These are phyloP conservation scores for Globisporangium irregulare DNA, from an alignment of 352 stramenopile species.

Conservation along the genomic window DNA sequence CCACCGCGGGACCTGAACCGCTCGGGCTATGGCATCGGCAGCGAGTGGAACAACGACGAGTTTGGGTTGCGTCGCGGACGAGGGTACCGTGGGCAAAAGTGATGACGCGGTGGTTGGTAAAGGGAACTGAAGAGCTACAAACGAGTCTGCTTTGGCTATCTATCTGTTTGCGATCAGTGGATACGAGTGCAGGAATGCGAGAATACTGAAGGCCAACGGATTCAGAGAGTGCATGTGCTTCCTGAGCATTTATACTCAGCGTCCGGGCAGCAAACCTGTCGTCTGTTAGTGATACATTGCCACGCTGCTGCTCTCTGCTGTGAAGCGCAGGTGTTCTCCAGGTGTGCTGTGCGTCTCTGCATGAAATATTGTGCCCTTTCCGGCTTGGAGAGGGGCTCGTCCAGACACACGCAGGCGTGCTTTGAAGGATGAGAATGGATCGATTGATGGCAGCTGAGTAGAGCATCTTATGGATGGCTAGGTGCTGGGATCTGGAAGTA, in stretches of 20 bases:
- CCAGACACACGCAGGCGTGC: background rate
- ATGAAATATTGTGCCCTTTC: background rate
- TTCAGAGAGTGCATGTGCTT: background rate
- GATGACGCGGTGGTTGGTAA: slow-evolving; percentile 11
- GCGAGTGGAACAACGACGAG: slow-evolving; percentile 85
- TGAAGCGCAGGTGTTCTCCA: background rate
- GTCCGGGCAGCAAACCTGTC: background rate
- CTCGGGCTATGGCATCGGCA: slow-evolving; percentile 57
- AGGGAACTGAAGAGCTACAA: background rate
- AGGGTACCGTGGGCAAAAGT: slow-evolving; percentile 66
- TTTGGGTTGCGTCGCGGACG: slow-evolving; percentile 70
- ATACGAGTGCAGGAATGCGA: background rate
- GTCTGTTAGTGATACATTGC: background rate
- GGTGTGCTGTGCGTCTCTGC: background rate
- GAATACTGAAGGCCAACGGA: background rate
- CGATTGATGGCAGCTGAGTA: background rate
- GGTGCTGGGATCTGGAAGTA: background rate
- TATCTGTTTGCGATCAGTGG: background rate
- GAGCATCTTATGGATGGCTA: background rate
- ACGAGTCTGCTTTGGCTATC: background rate
- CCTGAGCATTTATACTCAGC: background rate
- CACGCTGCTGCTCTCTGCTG: background rate
- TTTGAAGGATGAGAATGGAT: background rate
- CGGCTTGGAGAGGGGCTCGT: background rate
- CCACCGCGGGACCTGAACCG: slow-evolving; percentile 31